These are phyloP conservation scores for Candida coleopterorum DNA, from an alignment of 805 yeast genomes.

Conservation along the genomic window DNA sequence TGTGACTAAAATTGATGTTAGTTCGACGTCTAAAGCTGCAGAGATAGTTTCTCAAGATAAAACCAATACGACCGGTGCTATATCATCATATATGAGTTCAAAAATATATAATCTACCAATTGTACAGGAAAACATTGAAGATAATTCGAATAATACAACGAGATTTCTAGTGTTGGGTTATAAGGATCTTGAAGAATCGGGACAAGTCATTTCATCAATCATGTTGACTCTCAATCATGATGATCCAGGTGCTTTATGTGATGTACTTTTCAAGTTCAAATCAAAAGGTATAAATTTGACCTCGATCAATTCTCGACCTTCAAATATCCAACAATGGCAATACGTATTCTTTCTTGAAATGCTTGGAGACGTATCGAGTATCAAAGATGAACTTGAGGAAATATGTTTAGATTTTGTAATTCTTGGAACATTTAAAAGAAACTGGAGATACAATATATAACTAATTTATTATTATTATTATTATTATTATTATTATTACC, in stretches of 20 bases:
- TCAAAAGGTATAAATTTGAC: constrained; percentile 57
- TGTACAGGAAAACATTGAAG: constrained; percentile 57
- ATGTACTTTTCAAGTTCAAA: constrained; percentile 56
- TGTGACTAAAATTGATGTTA: constrained; percentile 51
- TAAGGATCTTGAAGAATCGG: constrained; percentile 8
- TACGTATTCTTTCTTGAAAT: constrained; percentile 79
- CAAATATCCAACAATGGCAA: constrained; percentile 64
- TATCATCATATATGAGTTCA: constrained; percentile 69
- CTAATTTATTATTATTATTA: no score
- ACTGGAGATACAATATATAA: constrained; percentile 27
- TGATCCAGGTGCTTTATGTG: constrained; percentile 71
- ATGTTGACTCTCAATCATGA: constrained; percentile 62
- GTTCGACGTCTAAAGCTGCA: constrained; percentile 86
- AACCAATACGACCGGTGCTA: constrained; percentile 53
- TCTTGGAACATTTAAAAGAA: constrained; percentile 56
- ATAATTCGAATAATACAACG: constrained; percentile 72
- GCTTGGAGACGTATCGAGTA: constrained; percentile 32
- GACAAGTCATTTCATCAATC: constrained; percentile 44
- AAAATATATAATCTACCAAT: constrained; percentile 55
- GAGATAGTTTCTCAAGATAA: constrained; percentile 44
- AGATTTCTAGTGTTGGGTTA: constrained; percentile 68
- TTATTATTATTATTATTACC: no score
- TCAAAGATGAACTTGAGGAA: constrained; percentile 39
- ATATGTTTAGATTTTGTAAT: constrained; percentile 48
- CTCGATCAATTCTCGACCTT: constrained; percentile 75